These are phyloP conservation scores for Tricholoma flavovirens DNA, from an alignment of 768 basidiomycete species.

Conservation along the genomic window DNA sequence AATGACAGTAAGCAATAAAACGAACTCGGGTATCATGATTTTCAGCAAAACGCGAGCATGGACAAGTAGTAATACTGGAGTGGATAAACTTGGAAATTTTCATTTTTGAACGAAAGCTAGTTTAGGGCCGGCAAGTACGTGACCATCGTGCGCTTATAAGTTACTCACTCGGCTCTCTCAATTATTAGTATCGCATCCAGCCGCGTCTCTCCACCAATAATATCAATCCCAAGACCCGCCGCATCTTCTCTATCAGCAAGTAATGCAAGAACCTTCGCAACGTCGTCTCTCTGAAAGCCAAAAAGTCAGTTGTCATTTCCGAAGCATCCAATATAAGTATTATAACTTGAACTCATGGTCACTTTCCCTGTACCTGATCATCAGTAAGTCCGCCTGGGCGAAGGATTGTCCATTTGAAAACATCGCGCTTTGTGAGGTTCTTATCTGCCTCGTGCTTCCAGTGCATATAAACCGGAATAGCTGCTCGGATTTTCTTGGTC, in stretches of 20 bases:
- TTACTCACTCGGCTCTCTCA: too few relatives aligned
- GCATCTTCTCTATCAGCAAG: constrained; percentile 48
- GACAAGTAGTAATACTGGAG: too few relatives aligned
- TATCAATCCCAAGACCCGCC: constrained; percentile 51
- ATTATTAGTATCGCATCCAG: constrained; percentile 46
- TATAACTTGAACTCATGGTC: constrained; percentile 25
- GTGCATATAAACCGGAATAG: constrained; percentile 39
- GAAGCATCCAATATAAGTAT: too few relatives aligned
- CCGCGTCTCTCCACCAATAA: constrained; percentile 47
- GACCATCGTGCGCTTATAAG: neutral
- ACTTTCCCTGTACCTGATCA: constrained; percentile 44
- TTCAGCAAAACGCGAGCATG: too few relatives aligned
- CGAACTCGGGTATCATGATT: neutral
- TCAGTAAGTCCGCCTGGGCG: constrained; percentile 58
- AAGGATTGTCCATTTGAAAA: constrained; percentile 63
- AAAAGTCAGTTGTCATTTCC: neutral
- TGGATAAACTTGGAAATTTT: too few relatives aligned
- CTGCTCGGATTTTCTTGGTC: constrained; percentile 37
- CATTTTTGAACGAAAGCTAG: neutral
- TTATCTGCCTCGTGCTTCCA: constrained; percentile 50
- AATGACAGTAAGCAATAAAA: neutral
- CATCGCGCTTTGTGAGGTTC: constrained; percentile 39
- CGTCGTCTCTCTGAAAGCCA: constrained; percentile 46
- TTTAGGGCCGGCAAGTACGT: neutral
- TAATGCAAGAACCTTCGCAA: constrained; percentile 43